Percentiles rank a stretch among this genome's conserved stretches.
Evolutionary conservation across 441 rosid species (phyloP).

Genomic region (Eutrema salsugineum): DNA sequence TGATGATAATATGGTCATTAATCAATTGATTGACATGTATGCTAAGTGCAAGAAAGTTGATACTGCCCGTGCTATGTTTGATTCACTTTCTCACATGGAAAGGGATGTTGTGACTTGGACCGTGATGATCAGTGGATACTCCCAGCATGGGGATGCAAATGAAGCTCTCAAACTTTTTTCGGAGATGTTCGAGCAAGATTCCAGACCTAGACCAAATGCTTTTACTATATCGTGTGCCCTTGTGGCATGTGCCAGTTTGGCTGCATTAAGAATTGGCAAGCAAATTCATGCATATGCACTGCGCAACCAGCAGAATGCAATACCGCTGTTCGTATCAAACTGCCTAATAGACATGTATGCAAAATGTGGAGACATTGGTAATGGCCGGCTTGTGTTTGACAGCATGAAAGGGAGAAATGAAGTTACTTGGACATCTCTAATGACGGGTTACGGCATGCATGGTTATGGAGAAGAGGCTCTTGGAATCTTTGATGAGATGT

Average conservation of each 20-base stretch:
- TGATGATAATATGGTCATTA: conserved; percentile 54
- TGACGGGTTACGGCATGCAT: conserved; percentile 89
- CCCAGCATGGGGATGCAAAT: conserved; percentile 68
- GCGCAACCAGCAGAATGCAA: conserved; percentile 38
- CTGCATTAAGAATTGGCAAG: conserved; percentile 60
- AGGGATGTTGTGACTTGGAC: conserved; percentile 82
- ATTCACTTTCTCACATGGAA: conserved; percentile 38
- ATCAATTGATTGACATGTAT: conserved; percentile 83
- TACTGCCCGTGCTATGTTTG: conserved; percentile 53
- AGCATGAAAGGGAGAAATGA: conserved; percentile 54
- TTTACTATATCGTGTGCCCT: conserved; percentile 69
- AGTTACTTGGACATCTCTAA: conserved; percentile 82
- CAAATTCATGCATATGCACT: conserved; percentile 60
- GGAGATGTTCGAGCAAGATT: conserved; percentile 45
- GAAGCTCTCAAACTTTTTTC: conserved; percentile 55
- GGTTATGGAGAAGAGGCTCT: conserved; percentile 73
- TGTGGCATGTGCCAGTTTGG: conserved; percentile 66
- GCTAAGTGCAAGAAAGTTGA: conserved; percentile 61
- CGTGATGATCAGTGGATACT: conserved; percentile 65
- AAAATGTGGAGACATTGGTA: conserved; percentile 65
- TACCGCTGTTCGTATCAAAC: conserved; percentile 44
- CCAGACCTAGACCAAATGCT: conserved; percentile 52
- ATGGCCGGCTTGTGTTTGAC: conserved; percentile 63
- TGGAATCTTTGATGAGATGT: conserved; percentile 59
- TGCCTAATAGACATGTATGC: conserved; percentile 86